Evolutionary conservation across 441 rosid genomes (phyloP).

Genomic region (Erodium texanum): DNA sequence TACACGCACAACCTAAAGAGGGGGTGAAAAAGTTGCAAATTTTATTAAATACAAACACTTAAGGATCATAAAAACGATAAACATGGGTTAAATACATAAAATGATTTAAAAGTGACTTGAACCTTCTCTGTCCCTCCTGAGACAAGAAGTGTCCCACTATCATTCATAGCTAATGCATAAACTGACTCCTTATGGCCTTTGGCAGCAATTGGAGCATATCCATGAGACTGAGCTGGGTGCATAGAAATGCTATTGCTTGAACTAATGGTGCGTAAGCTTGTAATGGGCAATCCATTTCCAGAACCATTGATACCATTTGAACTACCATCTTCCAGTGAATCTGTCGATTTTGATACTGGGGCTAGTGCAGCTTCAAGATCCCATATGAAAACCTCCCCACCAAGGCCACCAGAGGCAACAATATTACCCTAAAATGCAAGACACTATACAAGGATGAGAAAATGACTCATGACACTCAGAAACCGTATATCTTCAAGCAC

Average conservation of each 20-base stretch:
- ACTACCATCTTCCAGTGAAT: slow-evolving; percentile 61
- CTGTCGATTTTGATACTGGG: slow-evolving; percentile 60
- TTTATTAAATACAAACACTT: slow-evolving; percentile 7
- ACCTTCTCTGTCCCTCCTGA: slow-evolving; percentile 99
- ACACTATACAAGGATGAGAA: slow-evolving; percentile 67
- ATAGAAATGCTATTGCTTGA: slow-evolving; percentile 76
- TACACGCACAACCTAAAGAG: slow-evolving; percentile 79
- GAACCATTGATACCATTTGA: slow-evolving; percentile 55
- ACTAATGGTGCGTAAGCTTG: slow-evolving; percentile 70
- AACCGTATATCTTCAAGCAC: background rate
- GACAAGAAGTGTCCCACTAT: slow-evolving; percentile 75
- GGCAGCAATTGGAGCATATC: slow-evolving; percentile 67
- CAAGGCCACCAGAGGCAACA: slow-evolving; percentile 99
- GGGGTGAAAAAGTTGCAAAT: background rate
- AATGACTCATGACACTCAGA: slow-evolving; percentile 23
- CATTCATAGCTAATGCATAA: slow-evolving; percentile 96
- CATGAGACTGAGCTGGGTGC: slow-evolving; percentile 58
- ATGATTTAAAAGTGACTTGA: slow-evolving; percentile 14
- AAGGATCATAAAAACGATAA: background rate
- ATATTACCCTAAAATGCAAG: slow-evolving; percentile 71
- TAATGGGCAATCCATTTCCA: slow-evolving; percentile 46
- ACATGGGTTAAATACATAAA: background rate
- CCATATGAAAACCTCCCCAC: slow-evolving; percentile 98
- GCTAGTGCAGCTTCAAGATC: slow-evolving; percentile 79
- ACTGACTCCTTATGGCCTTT: slow-evolving; percentile 99